Evolutionary conservation across 768 basidiomycete genomes (phyloP).

Genomic region (Mycena pura): DNA sequence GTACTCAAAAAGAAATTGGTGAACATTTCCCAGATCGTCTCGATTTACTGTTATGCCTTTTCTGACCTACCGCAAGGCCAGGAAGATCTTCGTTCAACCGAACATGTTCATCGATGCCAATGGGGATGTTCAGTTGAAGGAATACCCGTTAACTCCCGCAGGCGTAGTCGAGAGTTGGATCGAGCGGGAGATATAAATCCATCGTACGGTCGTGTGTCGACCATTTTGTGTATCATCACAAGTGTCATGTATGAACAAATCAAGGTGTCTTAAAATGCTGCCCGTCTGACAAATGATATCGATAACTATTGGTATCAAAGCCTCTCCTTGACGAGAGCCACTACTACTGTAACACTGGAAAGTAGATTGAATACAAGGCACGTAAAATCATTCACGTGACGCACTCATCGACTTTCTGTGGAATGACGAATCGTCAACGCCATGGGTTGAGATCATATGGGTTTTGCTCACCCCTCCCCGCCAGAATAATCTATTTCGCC

Average conservation of each 20-base stretch:
- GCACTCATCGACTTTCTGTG: constrained; percentile 83
- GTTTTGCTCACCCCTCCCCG: constrained; percentile 71
- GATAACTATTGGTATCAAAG: constrained; percentile 36
- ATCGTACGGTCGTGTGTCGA: neutral
- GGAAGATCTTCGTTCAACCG: constrained; percentile 86
- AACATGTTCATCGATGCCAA: constrained; percentile 71
- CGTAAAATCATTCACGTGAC: constrained; percentile 33
- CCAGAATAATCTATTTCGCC: constrained; percentile 67
- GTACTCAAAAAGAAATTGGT: constrained; percentile 84
- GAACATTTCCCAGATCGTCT: constrained; percentile 30
- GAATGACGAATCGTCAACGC: neutral
- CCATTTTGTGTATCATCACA: constrained; percentile 7
- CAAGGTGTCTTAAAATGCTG: too few relatives aligned
- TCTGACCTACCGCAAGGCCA: constrained; percentile 61
- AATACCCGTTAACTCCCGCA: constrained; percentile 75
- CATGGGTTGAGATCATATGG: neutral
- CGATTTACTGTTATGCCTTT: too few relatives aligned
- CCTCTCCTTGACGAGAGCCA: constrained; percentile 72
- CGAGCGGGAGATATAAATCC: constrained; percentile 61
- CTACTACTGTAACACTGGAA: constrained; percentile 71
- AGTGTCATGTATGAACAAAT: neutral
- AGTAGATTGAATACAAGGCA: constrained; percentile 19
- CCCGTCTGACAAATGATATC: neutral
- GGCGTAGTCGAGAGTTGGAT: constrained; percentile 86
- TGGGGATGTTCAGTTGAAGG: constrained; percentile 75